Base-by-base conservation (phyloP, 345 rosid species). In the Streptanthus diversifolius region DNA sequence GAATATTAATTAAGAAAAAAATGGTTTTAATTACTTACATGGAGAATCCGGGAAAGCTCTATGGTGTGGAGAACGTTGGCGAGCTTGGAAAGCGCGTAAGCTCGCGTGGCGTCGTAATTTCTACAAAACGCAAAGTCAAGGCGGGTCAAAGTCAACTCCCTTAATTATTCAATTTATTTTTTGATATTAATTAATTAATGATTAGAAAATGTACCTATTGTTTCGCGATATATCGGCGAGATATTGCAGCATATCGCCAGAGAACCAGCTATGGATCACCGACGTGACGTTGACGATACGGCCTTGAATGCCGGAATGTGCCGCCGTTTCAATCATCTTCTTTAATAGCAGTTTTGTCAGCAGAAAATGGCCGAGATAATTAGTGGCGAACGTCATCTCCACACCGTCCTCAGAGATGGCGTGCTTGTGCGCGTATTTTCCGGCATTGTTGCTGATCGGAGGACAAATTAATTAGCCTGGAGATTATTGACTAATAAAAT, bases 301-400 rank as follows among this genome's bases (percentile, higher is more conserved):
- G 37, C 98, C 93, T 76, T 82, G 93, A 17, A 85, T 64, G 48
- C 93, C 87, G 22, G 81, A 78, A 55, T n/a, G 77, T 65, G 64
- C 70, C 12, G 98, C 96, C 47, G 97, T 91, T 58, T 83, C 82
- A 2, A 77, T 81, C 92, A 93, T 88, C 75, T 79, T 91, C 76
- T 80, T 81, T 21, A 90, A 30, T 24, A 93, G 56, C 75, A 84
- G 73, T 30, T 86, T 91, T 1, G 98, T 91, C 82, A 93, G 73
- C 71, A 93, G 74, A 73, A 93, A 93, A 64, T 91, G 97, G 39
- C 98, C 97, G 13, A 91, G 85, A 70, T 91, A 91, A 72, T 93
- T 93, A 47, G 98, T 93, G 7, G 92, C 98, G 47, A 93, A 89
- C 14, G 96, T 91, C 97, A 93, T 93, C 87, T 93, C 98, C 64